Conservation (phyloP, 108 stramenopile genomes). For the Ochromonas danica region DNA sequence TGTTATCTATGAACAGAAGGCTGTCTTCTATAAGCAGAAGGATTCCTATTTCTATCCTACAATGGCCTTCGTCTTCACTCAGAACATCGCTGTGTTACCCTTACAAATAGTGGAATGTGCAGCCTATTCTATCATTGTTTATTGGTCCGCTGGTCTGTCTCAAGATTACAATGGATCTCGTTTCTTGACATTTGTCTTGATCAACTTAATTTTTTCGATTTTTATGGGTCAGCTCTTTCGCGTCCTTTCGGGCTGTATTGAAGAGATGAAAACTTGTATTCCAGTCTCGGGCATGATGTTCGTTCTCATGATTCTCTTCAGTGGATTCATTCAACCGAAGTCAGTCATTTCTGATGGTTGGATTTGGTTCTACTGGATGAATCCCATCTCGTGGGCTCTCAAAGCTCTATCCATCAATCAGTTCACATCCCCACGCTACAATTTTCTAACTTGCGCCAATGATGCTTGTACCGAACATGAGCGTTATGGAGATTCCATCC, state of each 20-base stretch:
- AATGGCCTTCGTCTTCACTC: too few species aligned
- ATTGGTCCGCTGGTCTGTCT: constrained; percentile 48
- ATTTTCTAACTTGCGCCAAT: too few species aligned
- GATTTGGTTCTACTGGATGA: too few species aligned
- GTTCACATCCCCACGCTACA: too few species aligned
- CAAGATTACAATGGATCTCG: constrained; percentile 2
- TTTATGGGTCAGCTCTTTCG: constrained; percentile 51
- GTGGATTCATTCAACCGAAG: constrained; percentile 56
- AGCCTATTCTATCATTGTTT: constrained; percentile 44
- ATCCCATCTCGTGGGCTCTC: constrained; percentile 46
- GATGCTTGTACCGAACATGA: too few species aligned
- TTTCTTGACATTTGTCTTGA: constrained; percentile 46
- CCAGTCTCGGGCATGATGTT: constrained; percentile 40
- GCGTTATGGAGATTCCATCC: too few species aligned
- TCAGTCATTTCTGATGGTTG: too few species aligned
- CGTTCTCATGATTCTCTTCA: constrained; percentile 56
- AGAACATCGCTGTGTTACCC: too few species aligned
- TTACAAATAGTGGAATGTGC: constrained; percentile 21
- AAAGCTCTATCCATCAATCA: constrained; percentile 36
- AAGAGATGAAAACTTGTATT: constrained; percentile 48
- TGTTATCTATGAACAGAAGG: too few species aligned
- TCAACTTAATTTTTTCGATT: too few species aligned
- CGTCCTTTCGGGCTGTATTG: constrained; percentile 41
- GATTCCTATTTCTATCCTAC: not conserved
- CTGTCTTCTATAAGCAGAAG: too few species aligned